Conservation (phyloP, 2,329 filamentous ascomycete genomes). For the Arthrinium phaeospermum region DNA sequence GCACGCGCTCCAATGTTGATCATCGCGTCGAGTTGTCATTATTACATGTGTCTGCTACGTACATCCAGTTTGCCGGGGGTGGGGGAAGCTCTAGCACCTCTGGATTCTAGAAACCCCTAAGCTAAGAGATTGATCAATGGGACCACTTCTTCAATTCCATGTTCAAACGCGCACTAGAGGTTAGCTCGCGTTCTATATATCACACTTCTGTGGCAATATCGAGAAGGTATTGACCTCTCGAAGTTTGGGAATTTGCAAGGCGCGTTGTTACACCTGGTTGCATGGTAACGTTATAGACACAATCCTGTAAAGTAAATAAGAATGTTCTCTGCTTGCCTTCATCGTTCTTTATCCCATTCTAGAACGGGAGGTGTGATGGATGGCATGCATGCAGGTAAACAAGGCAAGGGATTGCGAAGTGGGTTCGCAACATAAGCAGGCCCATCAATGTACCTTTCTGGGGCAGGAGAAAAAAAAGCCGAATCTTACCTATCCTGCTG, state of each 20-base stretch:
- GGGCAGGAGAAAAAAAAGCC: not conserved
- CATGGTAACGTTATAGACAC: not conserved
- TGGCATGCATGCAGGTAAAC: not conserved
- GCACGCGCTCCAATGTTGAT: not conserved
- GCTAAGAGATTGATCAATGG: not conserved
- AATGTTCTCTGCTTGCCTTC: not conserved
- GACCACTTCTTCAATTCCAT: not conserved
- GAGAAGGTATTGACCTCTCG: not conserved
- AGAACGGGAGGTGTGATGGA: not conserved
- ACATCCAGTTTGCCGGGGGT: not conserved
- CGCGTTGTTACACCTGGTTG: not conserved
- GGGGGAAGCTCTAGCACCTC: not conserved
- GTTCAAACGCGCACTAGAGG: conserved; percentile 3
- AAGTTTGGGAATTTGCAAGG: not conserved
- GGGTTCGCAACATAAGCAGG: not conserved
- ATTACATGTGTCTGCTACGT: not conserved
- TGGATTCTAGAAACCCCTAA: conserved; percentile 5
- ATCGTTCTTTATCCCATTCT: not conserved
- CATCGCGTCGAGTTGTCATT: not conserved
- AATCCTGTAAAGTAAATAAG: not conserved
- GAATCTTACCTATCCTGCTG: not conserved
- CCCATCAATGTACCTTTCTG: not conserved
- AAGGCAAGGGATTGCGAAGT: not conserved
- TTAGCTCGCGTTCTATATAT: not conserved
- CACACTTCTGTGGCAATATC: not conserved